Base-by-base conservation (phyloP, 202 grass and related monocot genomes). In the Musa balbisiana region DNA sequence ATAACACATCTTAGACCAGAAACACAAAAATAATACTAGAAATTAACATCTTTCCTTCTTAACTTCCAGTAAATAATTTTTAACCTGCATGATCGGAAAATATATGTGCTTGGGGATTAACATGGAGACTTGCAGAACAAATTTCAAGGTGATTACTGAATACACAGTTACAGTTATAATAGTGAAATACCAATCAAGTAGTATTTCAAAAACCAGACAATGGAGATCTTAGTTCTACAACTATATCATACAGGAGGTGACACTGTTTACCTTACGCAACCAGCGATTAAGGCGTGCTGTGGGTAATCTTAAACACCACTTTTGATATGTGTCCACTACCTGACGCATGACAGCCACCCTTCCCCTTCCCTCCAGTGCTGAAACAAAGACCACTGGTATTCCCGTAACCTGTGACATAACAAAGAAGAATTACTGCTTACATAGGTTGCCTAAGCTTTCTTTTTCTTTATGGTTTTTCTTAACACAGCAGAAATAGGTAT, bases 381-480 rank as follows among this genome's bases (percentile, higher is more conserved):
- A 98, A 86, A 93, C 80, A 81, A 98, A 98, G 27, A 98, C 87
- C 83, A 93, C 94, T 0, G 91, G 94, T 84, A 98, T 98, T 51
- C 90, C 91, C 51, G 88, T 85, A 74, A 98, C 81, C 94, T 93
- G 79, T 16, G 53, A 87, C 78, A 78, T 74, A 52, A 33, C 74
- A 10, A 51, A 76, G 81, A 63, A 51, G 43, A 17, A 56, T 78
- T 62, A 74, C 9, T 69, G 2, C 14, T 49, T 1, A 19, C 9
- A 11, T 67, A 75, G 70, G 77, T 56, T 64, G 23, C 33, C 9
- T 49, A 69, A 69, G 4, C 14, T 50, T 69, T 43, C 21, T 49
- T 49, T 8, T 69, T 69, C 66, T 69, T 69, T 10, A 27, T 20
- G 23, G 27, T 50, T 69, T 49, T 49, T 5, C 33, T 43, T 43